Percentiles rank a stretch among this genome's conserved stretches.
Evolutionary conservation across 2,329 filamentous ascomycete species (phyloP).

Genomic region (Metarhizium humberi): DNA sequence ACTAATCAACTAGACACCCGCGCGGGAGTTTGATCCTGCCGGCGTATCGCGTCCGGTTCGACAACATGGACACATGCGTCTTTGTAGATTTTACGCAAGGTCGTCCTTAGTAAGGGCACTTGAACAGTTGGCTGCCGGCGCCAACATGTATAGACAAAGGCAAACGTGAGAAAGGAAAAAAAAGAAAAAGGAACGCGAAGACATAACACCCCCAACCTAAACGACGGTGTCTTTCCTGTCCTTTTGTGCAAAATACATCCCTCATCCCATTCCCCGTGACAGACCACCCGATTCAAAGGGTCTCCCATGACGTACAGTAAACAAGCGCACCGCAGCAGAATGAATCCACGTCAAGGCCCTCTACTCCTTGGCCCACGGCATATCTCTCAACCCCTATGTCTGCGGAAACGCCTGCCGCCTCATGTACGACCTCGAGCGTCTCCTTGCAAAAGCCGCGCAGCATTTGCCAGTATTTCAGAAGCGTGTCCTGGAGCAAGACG

Average conservation of each 20-base stretch:
- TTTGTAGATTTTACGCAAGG: background rate
- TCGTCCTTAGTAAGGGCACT: background rate
- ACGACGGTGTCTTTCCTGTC: background rate
- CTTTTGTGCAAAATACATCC: background rate
- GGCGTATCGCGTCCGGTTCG: background rate
- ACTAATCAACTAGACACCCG: background rate
- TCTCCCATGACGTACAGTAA: background rate
- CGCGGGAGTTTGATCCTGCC: background rate
- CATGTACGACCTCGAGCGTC: constrained; percentile 8
- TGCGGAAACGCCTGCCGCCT: constrained; percentile 11
- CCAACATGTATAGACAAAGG: too few relatives aligned
- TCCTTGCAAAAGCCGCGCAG: background rate
- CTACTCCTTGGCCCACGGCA: constrained; percentile 2
- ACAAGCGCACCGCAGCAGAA: background rate
- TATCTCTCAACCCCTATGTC: constrained; percentile 5
- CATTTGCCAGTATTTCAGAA: background rate
- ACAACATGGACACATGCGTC: background rate
- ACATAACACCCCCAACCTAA: background rate
- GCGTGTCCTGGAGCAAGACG: background rate
- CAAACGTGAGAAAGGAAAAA: background rate
- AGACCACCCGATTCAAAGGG: background rate
- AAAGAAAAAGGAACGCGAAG: background rate
- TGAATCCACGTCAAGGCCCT: background rate
- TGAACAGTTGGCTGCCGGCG: background rate
- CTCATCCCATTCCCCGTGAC: background rate